Conservation (phyloP, 2,329 filamentous ascomycete genomes). For the Neospermospora avenae region DNA sequence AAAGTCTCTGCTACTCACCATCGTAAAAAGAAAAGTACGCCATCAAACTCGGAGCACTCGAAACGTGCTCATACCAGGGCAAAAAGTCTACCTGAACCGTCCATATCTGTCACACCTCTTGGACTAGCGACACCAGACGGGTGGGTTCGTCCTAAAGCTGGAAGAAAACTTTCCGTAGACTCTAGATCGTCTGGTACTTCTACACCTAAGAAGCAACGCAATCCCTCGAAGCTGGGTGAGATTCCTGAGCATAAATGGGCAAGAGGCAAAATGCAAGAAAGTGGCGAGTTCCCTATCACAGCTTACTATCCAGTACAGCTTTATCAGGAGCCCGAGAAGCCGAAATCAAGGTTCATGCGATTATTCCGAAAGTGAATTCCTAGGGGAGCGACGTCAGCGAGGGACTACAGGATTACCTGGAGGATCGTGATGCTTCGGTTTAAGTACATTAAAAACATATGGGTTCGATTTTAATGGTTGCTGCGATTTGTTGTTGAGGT, state of each 20-base stretch:
- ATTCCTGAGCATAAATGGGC: slow-evolving; percentile 34
- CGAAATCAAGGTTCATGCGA: slow-evolving; percentile 21
- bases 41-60: slow-evolving; percentile 1
- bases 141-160: slow-evolving; percentile 26
- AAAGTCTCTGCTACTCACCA: slow-evolving; percentile 8
- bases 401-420: too few species aligned
- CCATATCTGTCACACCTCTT: slow-evolving; percentile 18
- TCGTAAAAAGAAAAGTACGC: slow-evolving; percentile 13
- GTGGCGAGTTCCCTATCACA: slow-evolving; percentile 20
- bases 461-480: not conserved
- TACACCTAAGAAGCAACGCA: slow-evolving; percentile 2
- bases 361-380: slow-evolving; percentile 22
- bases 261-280: not conserved
- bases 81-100: slow-evolving; percentile 23
- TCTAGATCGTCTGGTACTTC: slow-evolving; percentile 6
- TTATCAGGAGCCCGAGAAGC: slow-evolving; percentile 25
- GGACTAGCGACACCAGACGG: slow-evolving; percentile 27
- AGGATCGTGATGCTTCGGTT: not conserved
- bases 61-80: slow-evolving; percentile 15
- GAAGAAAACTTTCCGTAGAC: slow-evolving; percentile 18
- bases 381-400: too few species aligned
- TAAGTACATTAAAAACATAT: not conserved
- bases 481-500: not conserved
- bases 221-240: slow-evolving; percentile 39
- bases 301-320: slow-evolving; percentile 25